A percentile compares a stretch with the other conserved stretches of the same genome.
phyloP scores from a whole-genome alignment of 2,329 filamentous ascomycete genomes.

The Sarocladium oryzae region DNA sequence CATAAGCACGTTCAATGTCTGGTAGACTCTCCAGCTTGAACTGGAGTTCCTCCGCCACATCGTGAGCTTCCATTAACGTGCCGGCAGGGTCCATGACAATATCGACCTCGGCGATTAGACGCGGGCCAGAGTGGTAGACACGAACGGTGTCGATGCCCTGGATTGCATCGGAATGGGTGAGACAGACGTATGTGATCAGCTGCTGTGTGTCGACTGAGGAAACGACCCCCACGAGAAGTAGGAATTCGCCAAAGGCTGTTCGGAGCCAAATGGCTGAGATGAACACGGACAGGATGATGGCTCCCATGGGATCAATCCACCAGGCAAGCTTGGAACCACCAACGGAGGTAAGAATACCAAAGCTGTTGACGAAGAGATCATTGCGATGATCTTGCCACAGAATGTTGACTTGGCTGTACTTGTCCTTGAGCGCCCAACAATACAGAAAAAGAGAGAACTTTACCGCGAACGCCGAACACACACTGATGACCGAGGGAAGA shows the following conservation, averaged over 20 bases:
- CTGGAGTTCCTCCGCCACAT: slow-evolving; percentile 89
- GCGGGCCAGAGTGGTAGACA: slow-evolving; percentile 82
- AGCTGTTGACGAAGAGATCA: slow-evolving; percentile 92
- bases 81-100: slow-evolving; percentile 81
- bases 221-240: slow-evolving; percentile 83
- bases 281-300: slow-evolving; percentile 72
- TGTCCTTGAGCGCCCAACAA: slow-evolving; percentile 85
- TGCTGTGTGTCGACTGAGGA: slow-evolving; percentile 82
- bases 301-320: slow-evolving; percentile 94
- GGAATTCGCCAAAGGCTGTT: slow-evolving; percentile 83
- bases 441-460: slow-evolving; percentile 83
- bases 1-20: slow-evolving; percentile 87
- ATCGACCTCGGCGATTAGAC: slow-evolving; percentile 92
- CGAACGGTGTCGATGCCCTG: slow-evolving; percentile 89
- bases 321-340: slow-evolving; percentile 81
- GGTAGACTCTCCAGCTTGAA: slow-evolving; percentile 89
- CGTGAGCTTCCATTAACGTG: slow-evolving; percentile 73
- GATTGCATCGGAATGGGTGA: slow-evolving; percentile 82
- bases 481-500: slow-evolving; percentile 77
- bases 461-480: slow-evolving; percentile 74
- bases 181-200: slow-evolving; percentile 84
- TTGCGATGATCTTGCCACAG: slow-evolving; percentile 97
- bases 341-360: slow-evolving; percentile 86
- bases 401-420: slow-evolving; percentile 86
- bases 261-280: slow-evolving; percentile 77